Conservation (phyloP, 306 rosid species). For the Malus sylvestris region DNA sequence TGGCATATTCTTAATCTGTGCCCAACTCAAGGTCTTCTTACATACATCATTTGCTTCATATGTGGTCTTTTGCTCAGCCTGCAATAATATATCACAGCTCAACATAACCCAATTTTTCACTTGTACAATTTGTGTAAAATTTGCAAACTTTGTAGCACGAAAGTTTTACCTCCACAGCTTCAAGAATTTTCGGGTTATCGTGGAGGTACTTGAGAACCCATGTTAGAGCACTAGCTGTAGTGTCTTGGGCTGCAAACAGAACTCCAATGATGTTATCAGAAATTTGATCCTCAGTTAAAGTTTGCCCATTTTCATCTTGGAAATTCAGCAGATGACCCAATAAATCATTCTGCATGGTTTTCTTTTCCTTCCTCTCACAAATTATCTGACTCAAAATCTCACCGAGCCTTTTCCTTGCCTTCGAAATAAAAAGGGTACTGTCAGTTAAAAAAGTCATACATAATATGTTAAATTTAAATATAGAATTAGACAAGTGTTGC, state of each 20-base stretch:
- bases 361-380: constrained; percentile 54
- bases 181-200: constrained; percentile 70
- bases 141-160: background rate
- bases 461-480: background rate
- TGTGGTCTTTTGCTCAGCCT: constrained; percentile 70
- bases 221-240: constrained; percentile 81
- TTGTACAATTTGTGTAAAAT: constrained; percentile 7
- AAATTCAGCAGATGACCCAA: constrained; percentile 55
- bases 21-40: constrained; percentile 59
- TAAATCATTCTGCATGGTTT: constrained; percentile 42
- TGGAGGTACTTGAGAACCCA: constrained; percentile 91
- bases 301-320: constrained; percentile 43
- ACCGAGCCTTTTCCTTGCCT: constrained; percentile 72
- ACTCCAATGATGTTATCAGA: constrained; percentile 90
- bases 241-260: constrained; percentile 90
- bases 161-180: constrained; percentile 44
- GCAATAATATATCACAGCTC: constrained; percentile 1
- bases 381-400: constrained; percentile 61
- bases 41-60: constrained; percentile 54
- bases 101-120: background rate
- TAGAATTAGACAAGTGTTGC: background rate
- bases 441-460: background rate
- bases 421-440: background rate
- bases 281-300: constrained; percentile 52
- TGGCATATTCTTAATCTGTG: constrained; percentile 68